Base-by-base conservation (phyloP, 2,329 filamentous ascomycete genomes). In the Neurospora sp. region DNA sequence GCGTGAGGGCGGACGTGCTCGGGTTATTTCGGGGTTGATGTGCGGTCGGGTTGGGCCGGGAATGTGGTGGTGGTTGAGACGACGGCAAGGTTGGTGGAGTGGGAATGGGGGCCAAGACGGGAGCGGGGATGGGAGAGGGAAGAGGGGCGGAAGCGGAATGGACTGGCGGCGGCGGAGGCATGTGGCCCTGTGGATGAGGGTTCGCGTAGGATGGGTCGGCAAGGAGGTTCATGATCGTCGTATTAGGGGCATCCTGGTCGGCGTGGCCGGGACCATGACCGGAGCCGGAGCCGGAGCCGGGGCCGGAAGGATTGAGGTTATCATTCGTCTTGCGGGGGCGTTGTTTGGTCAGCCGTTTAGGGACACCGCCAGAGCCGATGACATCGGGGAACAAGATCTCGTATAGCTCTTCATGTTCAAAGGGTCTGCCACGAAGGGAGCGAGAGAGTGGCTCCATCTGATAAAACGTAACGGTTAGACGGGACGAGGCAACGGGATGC, bases 401-500 rank as follows among this genome's bases (percentile, higher is more conserved):
- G 83, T 88, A 87, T 76, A 81, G 88, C 43, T 87, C 83, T 75
- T 88, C 86, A 74, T 88, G 85, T 28, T 88, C 86, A 74, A 88
- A 88, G 1, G 86, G 83, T 15, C 86, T 81, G 39, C 86, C 85
- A 69, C 85, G 83, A 5, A 88, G 79, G 8, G 86, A 85, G 70
- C 85, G 83, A 1, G 86, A 87, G 28, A 87, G 79, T 1, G 86
- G 86, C 74, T 88, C 86, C 78, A 83, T 84, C 86, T 88, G n/a
- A 11, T 46, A 74, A 57, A 70, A 66, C 4, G 3, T 36, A 17
- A 41, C 66, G 74, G 72, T 68, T 69, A 69, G 39, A 23, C 52
- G 38, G 40, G 11, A 36, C 33, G 19, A 52, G 43, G 19, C 43
- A 23, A 66, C 33, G 43, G 36, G 40, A n/a, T 68, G 37, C 33